Base-by-base conservation (phyloP, 495 filamentous ascomycete species). In the Tuber microsphaerosporum region DNA sequence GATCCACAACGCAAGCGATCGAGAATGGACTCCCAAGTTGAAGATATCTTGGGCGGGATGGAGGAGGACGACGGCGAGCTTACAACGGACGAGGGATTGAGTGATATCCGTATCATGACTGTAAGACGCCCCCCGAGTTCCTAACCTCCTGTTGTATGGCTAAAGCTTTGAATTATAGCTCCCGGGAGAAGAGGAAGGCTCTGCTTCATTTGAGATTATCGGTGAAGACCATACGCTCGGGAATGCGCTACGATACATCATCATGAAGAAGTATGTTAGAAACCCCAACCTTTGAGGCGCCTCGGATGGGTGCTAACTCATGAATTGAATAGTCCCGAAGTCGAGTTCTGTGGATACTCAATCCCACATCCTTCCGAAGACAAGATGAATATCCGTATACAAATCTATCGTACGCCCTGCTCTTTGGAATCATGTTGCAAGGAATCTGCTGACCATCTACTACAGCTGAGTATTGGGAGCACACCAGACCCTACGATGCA, bases 271-370 rank as follows among this genome's bases (percentile, higher is more conserved):
- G 95, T 97, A 85, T 74, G 88, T 84, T 41, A 14, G 51, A 16
- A 19, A 34, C n/a, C 48, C 41, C 43, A 42, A 61, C 70, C 9
- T 73, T 37, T 44, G n/a, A 51, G 45, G 74, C 78, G 56, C 75
- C 74, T 69, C 76, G 31, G 44, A 45, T 65, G 46, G 12, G 26
- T 71, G 42, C n/a, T 46, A n/a, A 69, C 51, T 81, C 19, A 75
- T 75, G 20, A 45, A 48, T 42, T 77, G 51, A 74, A 75, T 75
- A 97, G 94, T 83, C 95, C 95, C 46, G 89, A 92, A 68, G 95
- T 99, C 46, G 95, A 99, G 82, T 95, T 99, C 85, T 98, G 96
- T 85, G 95, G 94, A 68, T 98, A 99, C 83, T 93, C 95, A 6
- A 98, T 99, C 73, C 95, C 95, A 14, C 95, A 99, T 86, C 95